Conservation (phyloP, 2,329 filamentous ascomycete species). For the Aspergillus novoparasiticus region DNA sequence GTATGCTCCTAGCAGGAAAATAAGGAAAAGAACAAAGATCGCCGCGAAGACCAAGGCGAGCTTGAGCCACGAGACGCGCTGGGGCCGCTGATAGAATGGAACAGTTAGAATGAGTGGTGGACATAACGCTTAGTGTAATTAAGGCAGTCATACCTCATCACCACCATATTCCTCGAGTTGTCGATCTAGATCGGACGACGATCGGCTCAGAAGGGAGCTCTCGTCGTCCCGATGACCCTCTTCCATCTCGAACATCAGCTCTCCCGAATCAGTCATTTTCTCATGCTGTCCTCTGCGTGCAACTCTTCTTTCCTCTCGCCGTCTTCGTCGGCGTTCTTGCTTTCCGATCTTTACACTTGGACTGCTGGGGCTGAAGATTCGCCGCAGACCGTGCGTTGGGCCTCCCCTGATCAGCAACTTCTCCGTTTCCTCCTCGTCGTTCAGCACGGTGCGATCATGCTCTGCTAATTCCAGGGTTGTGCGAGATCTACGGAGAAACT, state of each 20-base stretch:
- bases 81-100: constrained; percentile 17
- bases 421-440: constrained; percentile 70
- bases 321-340: constrained; percentile 53
- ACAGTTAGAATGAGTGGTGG: background rate
- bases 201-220: constrained; percentile 63
- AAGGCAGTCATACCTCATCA: constrained; percentile 27
- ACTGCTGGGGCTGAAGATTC: constrained; percentile 46
- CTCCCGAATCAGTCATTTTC: constrained; percentile 66
- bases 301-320: constrained; percentile 48
- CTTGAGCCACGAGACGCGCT: constrained; percentile 32
- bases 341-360: constrained; percentile 55
- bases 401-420: constrained; percentile 47
- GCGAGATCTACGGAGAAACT: constrained; percentile 65
- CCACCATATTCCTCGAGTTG: constrained; percentile 34
- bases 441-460: constrained; percentile 69
- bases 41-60: constrained; percentile 46
- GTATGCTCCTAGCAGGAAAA: constrained; percentile 59
- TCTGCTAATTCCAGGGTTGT: constrained; percentile 70
- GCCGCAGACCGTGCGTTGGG: constrained; percentile 38
- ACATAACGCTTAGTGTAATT: background rate
- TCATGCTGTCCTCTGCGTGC: constrained; percentile 52
- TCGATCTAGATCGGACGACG: constrained; percentile 57
- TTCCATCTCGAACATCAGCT: constrained; percentile 89
- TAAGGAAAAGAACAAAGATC: constrained; percentile 56
- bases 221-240: constrained; percentile 64